phyloP scores from a whole-genome alignment of 2,329 filamentous ascomycete species.

The Chaetoscypha palmicola region DNA sequence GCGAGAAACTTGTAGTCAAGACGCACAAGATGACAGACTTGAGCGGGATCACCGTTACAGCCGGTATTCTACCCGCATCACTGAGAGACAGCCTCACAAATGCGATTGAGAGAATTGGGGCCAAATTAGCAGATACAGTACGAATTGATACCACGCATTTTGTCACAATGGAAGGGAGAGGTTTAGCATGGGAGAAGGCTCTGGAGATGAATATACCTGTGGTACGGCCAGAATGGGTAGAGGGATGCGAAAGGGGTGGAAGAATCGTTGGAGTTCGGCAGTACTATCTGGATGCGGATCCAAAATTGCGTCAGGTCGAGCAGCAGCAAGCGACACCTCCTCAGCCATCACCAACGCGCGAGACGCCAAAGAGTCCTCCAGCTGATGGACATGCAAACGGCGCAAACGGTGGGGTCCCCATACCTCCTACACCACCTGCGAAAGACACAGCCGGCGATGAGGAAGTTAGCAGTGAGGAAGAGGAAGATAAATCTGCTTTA shows the following conservation, averaged over 20 bases:
- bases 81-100: constrained; percentile 65
- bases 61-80: constrained; percentile 71
- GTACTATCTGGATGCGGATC: constrained; percentile 87
- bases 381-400: constrained; percentile 19
- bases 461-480: constrained; percentile 23
- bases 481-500: constrained; percentile 28
- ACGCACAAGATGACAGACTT: constrained; percentile 99
- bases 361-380: constrained; percentile 16
- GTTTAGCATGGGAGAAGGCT: constrained; percentile 89
- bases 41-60: constrained; percentile 88
- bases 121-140: constrained; percentile 81
- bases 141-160: constrained; percentile 98
- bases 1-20: constrained; percentile 75
- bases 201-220: constrained; percentile 97
- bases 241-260: constrained; percentile 90
- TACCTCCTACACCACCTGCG: constrained; percentile 27
- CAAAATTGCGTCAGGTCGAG: constrained; percentile 28
- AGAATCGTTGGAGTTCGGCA: constrained; percentile 89
- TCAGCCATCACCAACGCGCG: constrained; percentile 9
- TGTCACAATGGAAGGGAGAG: constrained; percentile 88
- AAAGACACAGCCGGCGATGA: constrained; percentile 24
- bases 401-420: constrained; percentile 18
- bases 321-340: constrained; percentile 11
- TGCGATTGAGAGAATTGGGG: constrained; percentile 82
- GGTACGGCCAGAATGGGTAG: constrained; percentile 92